Evolutionary conservation across 116 monocot species (phyloP), one percentile per base, ranked within the genome.

Genomic region (Papilionanthe hybrid): DNA sequence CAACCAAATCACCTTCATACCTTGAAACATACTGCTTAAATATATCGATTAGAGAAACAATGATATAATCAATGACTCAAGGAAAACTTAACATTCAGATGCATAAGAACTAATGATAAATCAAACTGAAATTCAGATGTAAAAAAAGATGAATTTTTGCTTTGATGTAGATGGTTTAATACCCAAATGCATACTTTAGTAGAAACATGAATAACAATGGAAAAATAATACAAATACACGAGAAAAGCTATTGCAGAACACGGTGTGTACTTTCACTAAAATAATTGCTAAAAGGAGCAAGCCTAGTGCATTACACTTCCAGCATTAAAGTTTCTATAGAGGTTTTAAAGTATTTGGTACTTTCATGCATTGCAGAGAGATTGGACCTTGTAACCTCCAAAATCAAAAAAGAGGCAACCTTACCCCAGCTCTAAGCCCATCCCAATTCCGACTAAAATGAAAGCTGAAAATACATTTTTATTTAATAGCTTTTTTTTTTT

Each of bases 1-100:
- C 90, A 18, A 90, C 90, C 76, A 90, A 77, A 79, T 90, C 90
- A 82, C 83, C 87, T 85, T 87, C 85, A 81, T 90, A 87, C 72
- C 80, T 92, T 80, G 98, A 98, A 20, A 85, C 57, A 81, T 86
- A 87, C 98, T 98, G 84, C 78, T 80, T 49, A 80, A 73, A 32
- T 69, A 69, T 32, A 15, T 37, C 69, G 17, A 37, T 32, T 69
- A 69, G 69, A 17, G 37, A 73, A 73, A 44, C 44, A 17, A 73
- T 73, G 73, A 73, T 22, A 73, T 13, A 37, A 17, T 32, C 5
- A 18, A 69, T 37, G 37, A 69, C 13, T 17, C 2, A 28, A 65
- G 37, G 17, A 37, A 69, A 69, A 37, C 28, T 67, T 9, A 7
- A 67, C 29, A 69, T 7, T 15, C 29, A 69, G 37, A 3, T 69